Evolutionary conservation across 148 eudicot genomes (phyloP).

Genomic region (Pharnaceum exiguum): DNA sequence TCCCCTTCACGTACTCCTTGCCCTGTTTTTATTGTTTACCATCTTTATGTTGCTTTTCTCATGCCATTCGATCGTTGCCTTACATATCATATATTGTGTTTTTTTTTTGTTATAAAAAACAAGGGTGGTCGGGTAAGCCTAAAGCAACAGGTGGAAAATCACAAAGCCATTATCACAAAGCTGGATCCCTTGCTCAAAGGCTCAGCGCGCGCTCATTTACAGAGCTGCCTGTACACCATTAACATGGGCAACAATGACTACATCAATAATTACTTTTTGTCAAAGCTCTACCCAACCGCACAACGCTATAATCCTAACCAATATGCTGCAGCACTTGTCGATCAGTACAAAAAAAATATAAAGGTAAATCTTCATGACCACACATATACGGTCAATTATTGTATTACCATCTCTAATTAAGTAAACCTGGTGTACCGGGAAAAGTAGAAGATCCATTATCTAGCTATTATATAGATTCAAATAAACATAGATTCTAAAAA

Average conservation of each 20-base stretch:
- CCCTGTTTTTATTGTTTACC: too few relatives aligned
- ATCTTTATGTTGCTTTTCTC: too few relatives aligned
- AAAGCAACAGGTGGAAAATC: constrained; percentile 36
- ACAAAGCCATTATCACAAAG: constrained; percentile 15
- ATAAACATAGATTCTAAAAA: too few relatives aligned
- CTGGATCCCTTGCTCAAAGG: constrained; percentile 2
- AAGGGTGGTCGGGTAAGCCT: constrained; percentile 52
- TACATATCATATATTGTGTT: not conserved
- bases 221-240: constrained; percentile 39
- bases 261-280: constrained; percentile 49
- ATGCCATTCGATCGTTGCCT: too few relatives aligned
- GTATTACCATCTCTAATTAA: too few relatives aligned
- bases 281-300: constrained; percentile 22
- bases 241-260: constrained; percentile 62
- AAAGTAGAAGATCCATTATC: too few relatives aligned
- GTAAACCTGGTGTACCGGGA: too few relatives aligned
- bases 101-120: not conserved
- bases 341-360: constrained; percentile 30
- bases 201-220: constrained; percentile 18
- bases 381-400: too few relatives aligned
- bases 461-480: too few relatives aligned
- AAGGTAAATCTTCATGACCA: constrained; percentile 22
- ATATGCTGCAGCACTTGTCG: constrained; percentile 33
- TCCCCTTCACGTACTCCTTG: too few relatives aligned
- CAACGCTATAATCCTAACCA: constrained; percentile 11